Evolutionary conservation across 1,284 basidiomycete genomes (phyloP).

Genomic region (Microbotryum saponariae): DNA sequence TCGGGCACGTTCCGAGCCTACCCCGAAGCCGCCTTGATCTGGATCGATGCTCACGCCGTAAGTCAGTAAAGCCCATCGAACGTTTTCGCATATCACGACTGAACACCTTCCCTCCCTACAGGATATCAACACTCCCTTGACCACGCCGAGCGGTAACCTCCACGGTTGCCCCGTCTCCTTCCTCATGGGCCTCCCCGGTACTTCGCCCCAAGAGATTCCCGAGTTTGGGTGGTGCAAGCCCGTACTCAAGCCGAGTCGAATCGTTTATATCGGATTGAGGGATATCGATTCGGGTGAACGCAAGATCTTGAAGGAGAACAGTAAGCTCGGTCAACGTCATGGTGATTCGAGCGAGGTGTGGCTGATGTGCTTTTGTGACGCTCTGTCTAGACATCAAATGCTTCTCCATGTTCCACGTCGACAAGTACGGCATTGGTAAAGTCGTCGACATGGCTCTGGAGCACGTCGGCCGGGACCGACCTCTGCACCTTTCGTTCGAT

Average conservation of each 20-base stretch:
- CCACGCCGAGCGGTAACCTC: conserved; percentile 82
- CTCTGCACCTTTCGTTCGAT: conserved; percentile 94
- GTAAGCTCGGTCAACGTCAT: conserved; percentile 9
- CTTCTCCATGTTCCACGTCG: conserved; percentile 97
- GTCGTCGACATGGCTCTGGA: conserved; percentile 94
- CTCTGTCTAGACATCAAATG: conserved; percentile 60
- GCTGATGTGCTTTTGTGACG: background rate
- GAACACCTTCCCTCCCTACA: conserved; percentile 56
- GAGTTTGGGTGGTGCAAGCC: conserved; percentile 75
- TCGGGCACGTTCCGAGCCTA: conserved; percentile 58
- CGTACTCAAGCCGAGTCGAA: conserved; percentile 57
- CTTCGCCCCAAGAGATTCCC: conserved; percentile 41
- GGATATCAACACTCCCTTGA: conserved; percentile 86
- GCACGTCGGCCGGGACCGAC: conserved; percentile 75
- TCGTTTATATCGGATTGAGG: conserved; percentile 92
- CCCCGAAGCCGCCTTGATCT: conserved; percentile 71
- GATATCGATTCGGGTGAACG: conserved; percentile 90
- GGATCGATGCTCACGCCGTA: conserved; percentile 52
- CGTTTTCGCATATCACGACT: background rate
- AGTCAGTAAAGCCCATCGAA: conserved; percentile 3
- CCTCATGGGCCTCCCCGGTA: conserved; percentile 49
- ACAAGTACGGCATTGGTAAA: conserved; percentile 89
- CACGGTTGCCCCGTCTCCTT: conserved; percentile 98
- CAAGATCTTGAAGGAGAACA: conserved; percentile 72
- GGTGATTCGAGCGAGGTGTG: background rate